Percentiles rank a stretch among this genome's conserved stretches.
These are phyloP conservation scores for Lasiodiplodia sp. DNA, from an alignment of 2,329 filamentous ascomycete species.

Conservation along the genomic window DNA sequence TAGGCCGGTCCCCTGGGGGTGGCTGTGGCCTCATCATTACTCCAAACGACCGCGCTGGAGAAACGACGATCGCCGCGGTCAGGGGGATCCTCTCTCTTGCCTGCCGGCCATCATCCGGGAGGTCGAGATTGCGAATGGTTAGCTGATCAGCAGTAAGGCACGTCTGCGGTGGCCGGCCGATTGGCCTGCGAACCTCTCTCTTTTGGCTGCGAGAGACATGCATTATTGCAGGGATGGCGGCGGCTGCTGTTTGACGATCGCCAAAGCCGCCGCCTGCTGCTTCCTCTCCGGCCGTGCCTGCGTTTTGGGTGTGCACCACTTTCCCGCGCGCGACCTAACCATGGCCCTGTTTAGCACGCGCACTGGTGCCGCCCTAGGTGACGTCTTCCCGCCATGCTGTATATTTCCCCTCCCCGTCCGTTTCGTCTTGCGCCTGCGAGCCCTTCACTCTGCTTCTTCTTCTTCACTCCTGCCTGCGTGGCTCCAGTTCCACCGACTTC, in stretches of 20 bases:
- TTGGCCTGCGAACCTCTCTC: too few relatives aligned
- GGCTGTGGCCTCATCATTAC: slow-evolving; percentile 6
- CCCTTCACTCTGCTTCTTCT: background rate
- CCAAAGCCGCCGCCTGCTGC: background rate
- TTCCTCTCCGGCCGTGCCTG: background rate
- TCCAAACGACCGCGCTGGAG: slow-evolving; percentile 16
- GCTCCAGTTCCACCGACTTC: background rate
- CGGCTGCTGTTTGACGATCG: background rate
- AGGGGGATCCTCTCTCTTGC: background rate
- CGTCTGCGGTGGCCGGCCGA: background rate
- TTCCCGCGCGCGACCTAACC: slow-evolving; percentile 13
- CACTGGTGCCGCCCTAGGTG: slow-evolving; percentile 17
- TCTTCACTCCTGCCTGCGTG: background rate
- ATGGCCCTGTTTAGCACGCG: slow-evolving; percentile 8
- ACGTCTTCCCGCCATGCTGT: background rate
- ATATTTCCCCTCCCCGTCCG: background rate
- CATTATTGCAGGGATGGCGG: background rate
- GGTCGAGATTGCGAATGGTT: background rate
- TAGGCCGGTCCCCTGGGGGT: background rate
- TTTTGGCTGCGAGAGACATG: background rate
- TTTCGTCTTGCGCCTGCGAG: background rate
- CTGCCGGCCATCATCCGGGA: background rate
- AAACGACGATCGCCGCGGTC: background rate
- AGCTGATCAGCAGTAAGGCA: slow-evolving; percentile 1
- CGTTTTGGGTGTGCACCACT: background rate